Evolutionary conservation across 1,139 yeast genomes (phyloP).

Genomic region (Scheffersomyces cryptocercus): DNA sequence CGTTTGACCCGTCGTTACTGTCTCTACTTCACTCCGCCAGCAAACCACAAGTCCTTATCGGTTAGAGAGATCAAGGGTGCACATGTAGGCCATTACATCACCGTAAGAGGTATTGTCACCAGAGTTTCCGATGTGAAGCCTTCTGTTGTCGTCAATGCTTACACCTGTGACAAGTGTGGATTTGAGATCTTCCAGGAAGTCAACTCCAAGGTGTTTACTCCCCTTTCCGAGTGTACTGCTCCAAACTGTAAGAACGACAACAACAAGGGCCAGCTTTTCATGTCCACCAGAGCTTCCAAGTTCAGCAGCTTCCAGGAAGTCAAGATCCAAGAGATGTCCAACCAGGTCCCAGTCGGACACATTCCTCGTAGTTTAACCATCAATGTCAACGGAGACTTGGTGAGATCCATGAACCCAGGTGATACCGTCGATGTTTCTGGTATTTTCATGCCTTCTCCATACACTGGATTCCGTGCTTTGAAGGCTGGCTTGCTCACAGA

Average conservation of each 20-base stretch:
- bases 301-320: slow-evolving; percentile 95
- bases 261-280: slow-evolving; percentile 84
- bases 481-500: slow-evolving; percentile 93
- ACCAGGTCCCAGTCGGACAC: slow-evolving; percentile 97
- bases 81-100: slow-evolving; percentile 81
- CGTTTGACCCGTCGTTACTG: slow-evolving; percentile 83
- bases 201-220: slow-evolving; percentile 78
- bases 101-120: slow-evolving; percentile 92
- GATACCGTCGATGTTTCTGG: slow-evolving; percentile 94
- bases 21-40: slow-evolving; percentile 81
- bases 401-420: slow-evolving; percentile 88
- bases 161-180: slow-evolving; percentile 97
- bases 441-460: slow-evolving; percentile 89
- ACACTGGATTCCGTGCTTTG: slow-evolving; percentile 91
- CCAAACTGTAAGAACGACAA: slow-evolving; percentile 76
- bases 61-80: slow-evolving; percentile 89
- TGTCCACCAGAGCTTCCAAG: slow-evolving; percentile 95
- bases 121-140: slow-evolving; percentile 97
- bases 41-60: slow-evolving; percentile 63
- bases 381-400: slow-evolving; percentile 88
- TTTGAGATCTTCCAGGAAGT: slow-evolving; percentile 96
- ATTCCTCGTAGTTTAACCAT: slow-evolving; percentile 86
- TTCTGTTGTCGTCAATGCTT: slow-evolving; percentile 85
- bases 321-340: slow-evolving; percentile 89
- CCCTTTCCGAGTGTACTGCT: slow-evolving; percentile 83